Percentiles rank a stretch among this genome's conserved stretches.
These are phyloP conservation scores for Suhomyces prunicola DNA, from an alignment of 805 yeast genomes.

Conservation along the genomic window DNA sequence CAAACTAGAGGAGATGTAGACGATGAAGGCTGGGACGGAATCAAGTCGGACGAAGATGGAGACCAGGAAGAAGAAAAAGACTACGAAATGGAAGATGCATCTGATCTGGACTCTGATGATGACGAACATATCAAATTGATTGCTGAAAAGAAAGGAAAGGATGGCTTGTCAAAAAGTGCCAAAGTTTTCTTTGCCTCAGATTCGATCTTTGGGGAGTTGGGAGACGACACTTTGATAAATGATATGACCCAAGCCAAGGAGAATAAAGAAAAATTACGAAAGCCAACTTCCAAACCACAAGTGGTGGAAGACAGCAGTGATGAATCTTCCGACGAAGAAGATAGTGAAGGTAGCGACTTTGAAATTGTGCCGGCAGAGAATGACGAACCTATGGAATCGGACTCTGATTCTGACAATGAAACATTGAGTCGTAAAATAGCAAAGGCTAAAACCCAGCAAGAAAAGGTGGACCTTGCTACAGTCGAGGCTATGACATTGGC, in stretches of 20 bases:
- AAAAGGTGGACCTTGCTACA: constrained; percentile 79
- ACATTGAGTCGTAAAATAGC: constrained; percentile 29
- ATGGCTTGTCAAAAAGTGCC: constrained; percentile 34
- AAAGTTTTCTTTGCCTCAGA: constrained; percentile 40
- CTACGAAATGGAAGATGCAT: constrained; percentile 42
- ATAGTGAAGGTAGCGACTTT: constrained; percentile 35
- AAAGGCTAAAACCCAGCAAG: constrained; percentile 48
- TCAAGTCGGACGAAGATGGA: constrained; percentile 45
- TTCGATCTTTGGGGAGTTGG: constrained; percentile 36
- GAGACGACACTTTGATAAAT: constrained; percentile 49
- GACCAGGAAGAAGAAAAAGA: constrained; percentile 39
- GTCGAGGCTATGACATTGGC: constrained; percentile 98
- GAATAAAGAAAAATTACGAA: constrained; percentile 9
- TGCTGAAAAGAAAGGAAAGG: constrained; percentile 42
- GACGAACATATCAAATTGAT: constrained; percentile 66
- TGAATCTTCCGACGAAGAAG: constrained; percentile 40
- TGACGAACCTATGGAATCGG: constrained; percentile 36
- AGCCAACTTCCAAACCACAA: constrained; percentile 11
- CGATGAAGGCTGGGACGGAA: constrained; percentile 79
- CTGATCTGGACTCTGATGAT: constrained; percentile 56
- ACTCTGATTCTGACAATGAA: constrained; percentile 54
- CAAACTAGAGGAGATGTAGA: constrained; percentile 71
- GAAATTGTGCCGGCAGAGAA: constrained; percentile 37
- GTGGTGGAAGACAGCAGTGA: constrained; percentile 17
- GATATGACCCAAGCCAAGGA: constrained; percentile 24